Base-by-base conservation (phyloP, 225 moss, liverwort and hornwort genomes). In the Polytrichum commune region DNA sequence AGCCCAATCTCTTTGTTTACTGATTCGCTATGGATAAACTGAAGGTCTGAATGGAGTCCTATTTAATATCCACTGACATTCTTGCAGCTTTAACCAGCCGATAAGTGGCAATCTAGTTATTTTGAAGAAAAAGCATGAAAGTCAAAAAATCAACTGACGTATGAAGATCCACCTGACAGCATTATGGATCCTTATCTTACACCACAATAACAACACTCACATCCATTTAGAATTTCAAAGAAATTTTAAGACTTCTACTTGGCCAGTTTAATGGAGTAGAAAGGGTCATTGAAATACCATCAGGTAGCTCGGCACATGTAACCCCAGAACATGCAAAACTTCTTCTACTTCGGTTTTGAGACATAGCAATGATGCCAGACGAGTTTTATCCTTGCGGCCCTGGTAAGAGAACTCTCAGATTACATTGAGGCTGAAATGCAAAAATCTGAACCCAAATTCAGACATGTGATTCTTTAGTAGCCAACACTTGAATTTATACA, bases 321-420 rank as follows among this genome's bases (percentile, higher is more conserved):
- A 91, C 58, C 98, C 98, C 20, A 98, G 67, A 54, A 98, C 79
- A 69, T 74, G 73, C 70, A 98, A 69, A 56, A 88, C 67, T 68
- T 55, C 67, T 73, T 87, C 76, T 29, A 95, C 71, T 72, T 90
- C 91, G 64, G 55, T 73, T 32, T 76, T 75, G 69, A 98, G 77
- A 63, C 87, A 54, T 7, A 75, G 84, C 35, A 98, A 76, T 26
- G 98, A 98, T 72, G 82, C 80, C 19, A 85, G 29, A 63, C 98
- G 98, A 73, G 83, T 80, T 80, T 90, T 98, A 57, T 98, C 95
- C 75, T 95, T 98, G 67, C 95, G 93, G 19, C 98, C 98, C 98
- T 98, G 83, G 8, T 26, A 33, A 23, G 30, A 64, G 19, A 46
- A 74, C 5, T 29, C 24, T 26, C 22, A 66, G 28, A 66, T 5